These are phyloP conservation scores for Petunia axillaris DNA, from an alignment of 257 asterid species.

Conservation along the genomic window DNA sequence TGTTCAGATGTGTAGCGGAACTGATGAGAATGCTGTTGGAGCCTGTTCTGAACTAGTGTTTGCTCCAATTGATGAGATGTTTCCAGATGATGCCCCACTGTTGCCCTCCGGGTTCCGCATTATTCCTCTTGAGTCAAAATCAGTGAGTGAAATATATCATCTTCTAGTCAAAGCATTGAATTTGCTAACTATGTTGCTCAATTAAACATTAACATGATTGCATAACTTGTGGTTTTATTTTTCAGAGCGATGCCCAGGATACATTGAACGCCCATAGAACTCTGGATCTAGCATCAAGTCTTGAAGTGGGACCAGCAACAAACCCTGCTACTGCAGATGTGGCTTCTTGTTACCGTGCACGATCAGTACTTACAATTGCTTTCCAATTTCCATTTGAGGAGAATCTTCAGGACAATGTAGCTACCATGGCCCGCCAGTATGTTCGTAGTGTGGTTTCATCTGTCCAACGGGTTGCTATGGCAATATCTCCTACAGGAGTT, in stretches of 20 bases:
- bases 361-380: slow-evolving; percentile 88
- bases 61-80: slow-evolving; percentile 97
- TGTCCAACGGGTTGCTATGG: slow-evolving; percentile 93
- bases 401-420: slow-evolving; percentile 79
- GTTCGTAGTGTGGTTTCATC: slow-evolving; percentile 93
- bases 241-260: slow-evolving; percentile 54
- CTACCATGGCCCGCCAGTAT: slow-evolving; percentile 88
- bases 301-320: slow-evolving; percentile 66
- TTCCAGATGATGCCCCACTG: slow-evolving; percentile 87
- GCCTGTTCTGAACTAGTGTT: slow-evolving; percentile 94
- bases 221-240: slow-evolving; percentile 26
- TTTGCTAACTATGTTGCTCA: neutral
- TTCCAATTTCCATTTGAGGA: slow-evolving; percentile 95
- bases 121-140: slow-evolving; percentile 81
- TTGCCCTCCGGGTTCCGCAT: slow-evolving; percentile 97
- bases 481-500: slow-evolving; percentile 78
- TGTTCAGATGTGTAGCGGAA: slow-evolving; percentile 87
- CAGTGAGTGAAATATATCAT: slow-evolving; percentile 50
- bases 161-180: neutral
- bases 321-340: slow-evolving; percentile 38
- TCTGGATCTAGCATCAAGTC: slow-evolving; percentile 78
- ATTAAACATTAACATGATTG: neutral
- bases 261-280: slow-evolving; percentile 57
- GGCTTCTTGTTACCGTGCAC: slow-evolving; percentile 48
- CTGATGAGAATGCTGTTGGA: slow-evolving; percentile 85